Evolutionary conservation across 352 stramenopile species (phyloP), one percentile per base, ranked within the genome.

Genomic region (Pythium aristosporum): DNA sequence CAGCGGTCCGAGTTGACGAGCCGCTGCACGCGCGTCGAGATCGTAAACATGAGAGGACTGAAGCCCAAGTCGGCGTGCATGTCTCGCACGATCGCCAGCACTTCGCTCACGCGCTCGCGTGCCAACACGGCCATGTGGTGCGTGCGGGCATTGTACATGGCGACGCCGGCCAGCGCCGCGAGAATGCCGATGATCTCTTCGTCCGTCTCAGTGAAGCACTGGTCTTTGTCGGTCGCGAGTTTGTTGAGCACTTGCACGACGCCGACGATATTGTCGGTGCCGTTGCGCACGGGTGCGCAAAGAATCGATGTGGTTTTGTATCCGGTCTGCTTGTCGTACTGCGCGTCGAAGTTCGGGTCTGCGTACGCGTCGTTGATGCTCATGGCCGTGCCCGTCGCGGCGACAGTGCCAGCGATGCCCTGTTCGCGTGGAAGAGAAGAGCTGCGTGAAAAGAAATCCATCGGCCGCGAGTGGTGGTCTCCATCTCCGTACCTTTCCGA

Each of bases 321-420:
- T 3, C 93, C 94, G 12, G 91, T 98, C 55, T 91, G 75, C 46
- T 92, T 75, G 54, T 98, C 94, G 65, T 98, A 96, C 32, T 95
- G 79, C 51, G 77, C 79, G 62, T 98, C 92, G 66, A 99, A 99
- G 55, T 91, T 90, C 1, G 83, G 69, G 58, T 98, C 93, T n/a
- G 91, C 67, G 66, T 98, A 98, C 1, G 93, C 95, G 65, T 99
- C 89, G 7, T 66, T 72, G 52, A 98, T 96, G 70, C 97, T 97
- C 57, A 97, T 78, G 1, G 80, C 61, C 53, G 92, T 83, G 37
- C 85, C 85, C 0, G 77, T 96, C 18, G 75, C 72, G 0, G 92
- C 90, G 16, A 96, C 91, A 5, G 79, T 89, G 6, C 94, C 94
- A 25, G 91, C 89, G 49, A 98, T 91, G 15, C 93, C 93, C 76